Evolutionary conservation across 202 grass and related monocot species (phyloP).

Genomic region (Panicum virgatum): DNA sequence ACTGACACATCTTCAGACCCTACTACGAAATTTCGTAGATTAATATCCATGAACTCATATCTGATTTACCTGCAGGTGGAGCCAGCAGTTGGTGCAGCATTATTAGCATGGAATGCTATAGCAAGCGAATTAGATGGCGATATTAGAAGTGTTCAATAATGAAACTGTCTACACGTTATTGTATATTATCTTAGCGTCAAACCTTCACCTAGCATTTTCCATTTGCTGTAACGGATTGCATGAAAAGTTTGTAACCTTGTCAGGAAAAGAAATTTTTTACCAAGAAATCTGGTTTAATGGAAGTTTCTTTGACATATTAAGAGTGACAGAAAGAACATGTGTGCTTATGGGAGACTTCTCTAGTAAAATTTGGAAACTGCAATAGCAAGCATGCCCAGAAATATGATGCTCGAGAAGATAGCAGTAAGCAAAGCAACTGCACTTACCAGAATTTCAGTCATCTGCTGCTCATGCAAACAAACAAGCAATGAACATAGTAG

Average conservation of each 20-base stretch:
- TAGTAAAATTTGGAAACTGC: background rate
- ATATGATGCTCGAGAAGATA: constrained; percentile 8
- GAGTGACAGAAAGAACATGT: background rate
- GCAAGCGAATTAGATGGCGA: constrained; percentile 47
- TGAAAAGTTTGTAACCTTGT: constrained; percentile 35
- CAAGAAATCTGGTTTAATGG: constrained; percentile 28
- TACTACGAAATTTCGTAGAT: background rate
- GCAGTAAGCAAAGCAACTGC: constrained; percentile 1
- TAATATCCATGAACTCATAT: constrained; percentile 23
- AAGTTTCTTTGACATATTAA: constrained; percentile 1
- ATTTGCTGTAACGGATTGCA: constrained; percentile 39
- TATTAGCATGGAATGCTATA: constrained; percentile 69
- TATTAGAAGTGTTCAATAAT: constrained; percentile 6
- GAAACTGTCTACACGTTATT: background rate
- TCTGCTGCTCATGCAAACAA: constrained; percentile 16
- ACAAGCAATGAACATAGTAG: background rate
- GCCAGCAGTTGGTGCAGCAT: constrained; percentile 70
- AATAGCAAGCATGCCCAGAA: background rate
- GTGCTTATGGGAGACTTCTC: background rate
- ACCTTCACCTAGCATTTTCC: constrained; percentile 27
- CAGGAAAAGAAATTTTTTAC: constrained; percentile 28
- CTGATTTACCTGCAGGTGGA: constrained; percentile 64
- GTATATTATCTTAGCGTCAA: constrained; percentile 40
- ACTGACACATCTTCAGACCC: background rate
- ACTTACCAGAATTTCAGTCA: constrained; percentile 21